Conservation (phyloP, 2,329 filamentous ascomycete species). For the Stemphylium vesicarium region DNA sequence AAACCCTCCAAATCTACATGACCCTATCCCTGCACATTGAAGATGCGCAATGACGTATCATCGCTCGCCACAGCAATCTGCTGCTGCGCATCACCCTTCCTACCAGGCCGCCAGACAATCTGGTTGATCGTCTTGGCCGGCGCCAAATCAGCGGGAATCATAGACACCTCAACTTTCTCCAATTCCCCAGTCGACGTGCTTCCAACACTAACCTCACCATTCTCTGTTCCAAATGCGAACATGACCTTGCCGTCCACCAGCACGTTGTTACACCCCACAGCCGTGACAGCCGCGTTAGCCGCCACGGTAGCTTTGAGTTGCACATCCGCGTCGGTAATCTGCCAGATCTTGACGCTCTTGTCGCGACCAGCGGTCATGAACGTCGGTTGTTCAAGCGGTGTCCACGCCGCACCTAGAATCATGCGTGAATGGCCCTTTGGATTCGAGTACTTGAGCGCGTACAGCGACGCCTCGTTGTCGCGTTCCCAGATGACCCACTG, state of each 20-base stretch:
- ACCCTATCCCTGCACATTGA: conserved; percentile 17
- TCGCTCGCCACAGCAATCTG: conserved; percentile 52
- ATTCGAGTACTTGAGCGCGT: conserved; percentile 68
- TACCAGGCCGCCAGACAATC: conserved; percentile 41
- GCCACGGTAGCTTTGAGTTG: conserved; percentile 33
- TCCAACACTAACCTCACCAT: conserved; percentile 34
- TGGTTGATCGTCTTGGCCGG: conserved; percentile 43
- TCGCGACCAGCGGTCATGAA: conserved; percentile 93
- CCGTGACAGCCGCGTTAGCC: conserved; percentile 37
- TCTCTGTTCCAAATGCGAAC: conserved; percentile 46
- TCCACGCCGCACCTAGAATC: conserved; percentile 90
- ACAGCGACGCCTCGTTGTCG: conserved; percentile 50
- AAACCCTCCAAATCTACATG: neutral
- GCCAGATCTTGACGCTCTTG: conserved; percentile 74
- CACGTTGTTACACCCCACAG: conserved; percentile 30
- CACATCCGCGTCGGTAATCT: conserved; percentile 32
- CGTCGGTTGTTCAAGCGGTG: conserved; percentile 50
- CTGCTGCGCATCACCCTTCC: conserved; percentile 8
- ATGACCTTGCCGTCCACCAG: neutral
- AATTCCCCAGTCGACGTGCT: conserved; percentile 7
- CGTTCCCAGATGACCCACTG: conserved; percentile 86
- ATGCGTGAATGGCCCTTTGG: conserved; percentile 89
- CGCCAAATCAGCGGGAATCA: conserved; percentile 18
- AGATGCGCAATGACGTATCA: conserved; percentile 50
- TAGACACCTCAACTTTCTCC: conserved; percentile 23